Base-by-base conservation (phyloP, 139 green algal species). In the Volvox reticuliferus region DNA sequence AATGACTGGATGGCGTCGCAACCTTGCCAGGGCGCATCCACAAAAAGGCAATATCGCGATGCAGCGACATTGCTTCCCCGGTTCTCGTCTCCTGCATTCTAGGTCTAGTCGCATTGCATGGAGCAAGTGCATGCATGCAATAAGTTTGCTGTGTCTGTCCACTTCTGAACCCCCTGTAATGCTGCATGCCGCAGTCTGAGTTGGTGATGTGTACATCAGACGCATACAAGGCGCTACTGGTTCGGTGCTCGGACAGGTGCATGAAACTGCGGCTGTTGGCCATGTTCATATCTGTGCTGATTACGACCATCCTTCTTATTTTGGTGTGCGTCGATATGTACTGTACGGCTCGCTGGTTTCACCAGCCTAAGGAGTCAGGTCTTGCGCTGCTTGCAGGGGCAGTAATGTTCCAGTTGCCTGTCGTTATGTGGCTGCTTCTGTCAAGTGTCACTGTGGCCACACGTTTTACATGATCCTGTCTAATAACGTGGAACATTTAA, bases 311-410 rank as follows among this genome's bases (percentile, higher is more conserved):
- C 50, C 0, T 37, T 44, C 30, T 83, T 30, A 50, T 79, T 22
- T 65, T 76, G 9, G 37, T 91, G 78, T 82, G 20, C 37, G 79
- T 30, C n/a, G 88, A 91, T 65, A 91, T 88, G 79, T 91, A 92
- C 82, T 86, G 75, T 55, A 89, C 89, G 6, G 89, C 81, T 1
- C 81, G 82, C 28, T 83, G 81, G 80, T 92, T 50, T 73, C 81
- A 91, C 73, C 12, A 63, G 0, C 86, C 73, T 2, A 71, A 28
- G 1, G 86, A 90, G 71, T 65, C 37, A 12, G 28, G 83, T 55
- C 44, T 16, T 6, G 44, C 86, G 19, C 86, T 90, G 44, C 71
- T 22, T 30, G 50, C 19, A 21, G 86, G 86, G 2, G 71, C 44
- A 20, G 13, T 35, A 21, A 17, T 90, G 86, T 90, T 90, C 30